Percentiles rank a stretch among this genome's conserved stretches.
Evolutionary conservation across 2,329 filamentous ascomycete species (phyloP).

Genomic region (Ascochyta clinopodiicola): DNA sequence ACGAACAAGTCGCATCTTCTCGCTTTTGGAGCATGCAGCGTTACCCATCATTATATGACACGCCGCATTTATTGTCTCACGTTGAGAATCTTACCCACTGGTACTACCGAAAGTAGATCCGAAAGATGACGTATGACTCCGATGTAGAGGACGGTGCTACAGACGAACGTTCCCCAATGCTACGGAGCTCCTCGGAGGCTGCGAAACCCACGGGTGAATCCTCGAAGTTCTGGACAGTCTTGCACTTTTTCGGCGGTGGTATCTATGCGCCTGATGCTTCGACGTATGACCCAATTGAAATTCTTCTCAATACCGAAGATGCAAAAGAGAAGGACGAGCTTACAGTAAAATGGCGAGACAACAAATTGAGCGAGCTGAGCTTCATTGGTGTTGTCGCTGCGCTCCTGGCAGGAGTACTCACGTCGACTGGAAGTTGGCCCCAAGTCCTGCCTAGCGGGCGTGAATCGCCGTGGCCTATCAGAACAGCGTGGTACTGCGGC

Average conservation of each 20-base stretch:
- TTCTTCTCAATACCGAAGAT: constrained; percentile 48
- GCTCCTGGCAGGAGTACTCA: constrained; percentile 47
- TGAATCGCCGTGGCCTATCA: constrained; percentile 51
- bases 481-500: constrained; percentile 53
- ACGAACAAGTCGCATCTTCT: neutral
- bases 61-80: neutral
- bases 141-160: constrained; percentile 28
- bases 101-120: constrained; percentile 10
- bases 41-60: constrained; percentile 3
- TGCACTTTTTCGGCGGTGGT: constrained; percentile 43
- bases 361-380: constrained; percentile 51
- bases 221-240: constrained; percentile 17
- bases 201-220: constrained; percentile 5
- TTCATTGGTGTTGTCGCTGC: constrained; percentile 51
- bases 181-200: constrained; percentile 23
- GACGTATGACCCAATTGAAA: constrained; percentile 47
- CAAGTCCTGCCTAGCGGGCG: constrained; percentile 48
- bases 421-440: constrained; percentile 55
- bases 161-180: constrained; percentile 32
- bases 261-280: constrained; percentile 43
- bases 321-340: constrained; percentile 43
- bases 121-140: constrained; percentile 28
- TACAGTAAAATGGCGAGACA: constrained; percentile 49
- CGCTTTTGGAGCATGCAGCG: neutral
- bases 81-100: neutral